Conservation (phyloP, 768 basidiomycete genomes). For the Leccinellum rugosiceps region DNA sequence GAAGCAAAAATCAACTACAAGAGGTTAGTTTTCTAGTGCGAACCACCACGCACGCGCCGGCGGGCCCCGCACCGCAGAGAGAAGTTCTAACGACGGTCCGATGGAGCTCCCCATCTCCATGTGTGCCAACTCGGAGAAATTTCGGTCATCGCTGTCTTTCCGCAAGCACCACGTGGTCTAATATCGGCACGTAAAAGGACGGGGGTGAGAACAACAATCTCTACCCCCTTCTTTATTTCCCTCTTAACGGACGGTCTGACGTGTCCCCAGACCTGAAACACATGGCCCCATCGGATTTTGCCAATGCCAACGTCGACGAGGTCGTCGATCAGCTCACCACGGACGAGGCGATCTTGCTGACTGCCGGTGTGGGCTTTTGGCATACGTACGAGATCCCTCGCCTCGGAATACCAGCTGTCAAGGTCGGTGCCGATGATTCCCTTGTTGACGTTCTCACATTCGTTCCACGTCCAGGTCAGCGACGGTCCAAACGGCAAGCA, state of each 20-base stretch:
- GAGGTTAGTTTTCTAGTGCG: background rate
- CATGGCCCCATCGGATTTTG: slow-evolving; percentile 72
- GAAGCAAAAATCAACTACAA: slow-evolving; percentile 17
- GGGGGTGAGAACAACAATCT: background rate
- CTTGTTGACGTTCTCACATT: slow-evolving; percentile 14
- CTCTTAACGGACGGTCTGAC: slow-evolving; percentile 1
- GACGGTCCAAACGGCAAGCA: slow-evolving; percentile 73
- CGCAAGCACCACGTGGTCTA: slow-evolving; percentile 17
- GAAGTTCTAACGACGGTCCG: background rate
- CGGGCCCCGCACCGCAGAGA: background rate
- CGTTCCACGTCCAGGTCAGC: slow-evolving; percentile 48
- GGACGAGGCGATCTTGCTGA: slow-evolving; percentile 71
- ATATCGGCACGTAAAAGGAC: slow-evolving; percentile 5
- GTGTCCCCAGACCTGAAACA: background rate
- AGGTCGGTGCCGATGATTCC: slow-evolving; percentile 33
- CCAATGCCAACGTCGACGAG: slow-evolving; percentile 56
- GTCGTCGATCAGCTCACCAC: slow-evolving; percentile 65
- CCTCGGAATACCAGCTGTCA: slow-evolving; percentile 68
- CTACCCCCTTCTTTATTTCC: slow-evolving; percentile 4
- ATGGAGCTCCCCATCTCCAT: background rate
- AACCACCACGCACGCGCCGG: background rate
- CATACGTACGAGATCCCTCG: slow-evolving; percentile 64
- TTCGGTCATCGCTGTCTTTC: slow-evolving; percentile 6
- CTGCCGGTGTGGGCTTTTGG: slow-evolving; percentile 77
- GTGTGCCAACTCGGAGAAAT: slow-evolving; percentile 7